Evolutionary conservation across 148 eudicot species (phyloP).

Genomic region (Euryodendron excelsum): DNA sequence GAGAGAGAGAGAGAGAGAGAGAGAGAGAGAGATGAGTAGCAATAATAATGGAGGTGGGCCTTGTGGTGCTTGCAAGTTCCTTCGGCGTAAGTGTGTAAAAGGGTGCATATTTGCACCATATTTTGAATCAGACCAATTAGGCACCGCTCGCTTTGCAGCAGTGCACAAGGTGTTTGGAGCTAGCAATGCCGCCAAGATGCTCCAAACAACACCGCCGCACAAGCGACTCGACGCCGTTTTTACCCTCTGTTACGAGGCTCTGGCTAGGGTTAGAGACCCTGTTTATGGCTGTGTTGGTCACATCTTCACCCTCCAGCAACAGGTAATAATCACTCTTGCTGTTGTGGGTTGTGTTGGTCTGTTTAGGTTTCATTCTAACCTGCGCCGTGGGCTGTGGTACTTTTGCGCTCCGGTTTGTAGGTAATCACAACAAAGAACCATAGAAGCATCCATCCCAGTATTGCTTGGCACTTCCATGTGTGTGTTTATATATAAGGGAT

Average conservation of each 20-base stretch:
- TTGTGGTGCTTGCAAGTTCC: slow-evolving; percentile 3
- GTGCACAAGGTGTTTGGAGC: slow-evolving; percentile 75
- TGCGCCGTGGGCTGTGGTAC: background rate
- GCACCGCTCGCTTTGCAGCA: slow-evolving; percentile 69
- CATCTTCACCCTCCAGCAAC: slow-evolving; percentile 72
- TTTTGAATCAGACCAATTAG: slow-evolving; percentile 71
- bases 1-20: background rate
- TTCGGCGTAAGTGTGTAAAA: background rate
- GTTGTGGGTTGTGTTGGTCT: background rate
- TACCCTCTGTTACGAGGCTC: slow-evolving; percentile 72
- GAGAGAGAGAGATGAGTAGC: background rate
- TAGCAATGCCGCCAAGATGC: slow-evolving; percentile 66
- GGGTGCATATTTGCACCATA: slow-evolving; percentile 12
- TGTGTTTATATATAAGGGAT: no score
- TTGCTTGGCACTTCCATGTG: no score
- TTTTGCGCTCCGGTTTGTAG: no score
- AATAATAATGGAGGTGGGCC: slow-evolving; percentile 11
- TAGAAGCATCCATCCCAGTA: no score
- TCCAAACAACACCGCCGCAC: slow-evolving; percentile 53
- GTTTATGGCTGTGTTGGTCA: slow-evolving; percentile 80
- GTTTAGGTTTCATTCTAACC: background rate
- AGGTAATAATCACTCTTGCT: slow-evolving; percentile 31
- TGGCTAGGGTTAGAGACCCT: slow-evolving; percentile 80
- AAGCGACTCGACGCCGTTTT: slow-evolving; percentile 69
- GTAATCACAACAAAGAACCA: no score